Conservation (phyloP, 345 rosid genomes). For the Adansonia digitata region DNA sequence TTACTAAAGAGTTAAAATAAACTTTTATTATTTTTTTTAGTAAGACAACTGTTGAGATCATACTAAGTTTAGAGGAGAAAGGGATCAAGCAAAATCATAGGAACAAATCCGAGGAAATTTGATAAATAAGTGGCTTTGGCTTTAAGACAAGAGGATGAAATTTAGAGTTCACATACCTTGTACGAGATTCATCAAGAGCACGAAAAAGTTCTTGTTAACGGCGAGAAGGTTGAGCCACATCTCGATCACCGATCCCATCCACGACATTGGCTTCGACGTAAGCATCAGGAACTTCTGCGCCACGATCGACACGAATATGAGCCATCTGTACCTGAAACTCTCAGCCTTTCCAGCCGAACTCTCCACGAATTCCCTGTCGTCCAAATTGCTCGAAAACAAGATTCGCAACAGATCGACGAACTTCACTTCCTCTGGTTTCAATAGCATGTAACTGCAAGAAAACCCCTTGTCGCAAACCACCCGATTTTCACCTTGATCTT, state of each 20-base stretch:
- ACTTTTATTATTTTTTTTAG: too few relatives aligned
- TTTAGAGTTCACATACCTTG: slow-evolving; percentile 21
- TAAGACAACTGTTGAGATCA: too few relatives aligned
- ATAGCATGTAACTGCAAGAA: slow-evolving; percentile 41
- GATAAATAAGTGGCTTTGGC: too few relatives aligned
- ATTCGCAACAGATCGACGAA: slow-evolving; percentile 47
- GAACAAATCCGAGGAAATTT: neutral
- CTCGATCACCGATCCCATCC: slow-evolving; percentile 45
- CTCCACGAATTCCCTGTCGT: slow-evolving; percentile 39
- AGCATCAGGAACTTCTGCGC: slow-evolving; percentile 41
- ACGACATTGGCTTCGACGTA: slow-evolving; percentile 35
- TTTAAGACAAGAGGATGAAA: neutral
- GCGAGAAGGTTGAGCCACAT: slow-evolving; percentile 45
- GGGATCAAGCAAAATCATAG: too few relatives aligned
- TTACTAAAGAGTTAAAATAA: too few relatives aligned
- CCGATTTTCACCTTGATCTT: slow-evolving; percentile 15
- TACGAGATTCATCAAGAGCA: slow-evolving; percentile 30
- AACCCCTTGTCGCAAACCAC: slow-evolving; percentile 40
- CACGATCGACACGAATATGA: slow-evolving; percentile 53
- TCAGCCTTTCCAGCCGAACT: slow-evolving; percentile 34
- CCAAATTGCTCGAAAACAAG: slow-evolving; percentile 34
- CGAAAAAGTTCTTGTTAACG: slow-evolving; percentile 24
- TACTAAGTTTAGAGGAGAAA: too few relatives aligned
- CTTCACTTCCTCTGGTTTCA: slow-evolving; percentile 50
- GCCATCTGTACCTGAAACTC: slow-evolving; percentile 51